These are phyloP conservation scores for Aspergillus felis DNA, from an alignment of 2,329 filamentous ascomycete genomes.

Conservation along the genomic window DNA sequence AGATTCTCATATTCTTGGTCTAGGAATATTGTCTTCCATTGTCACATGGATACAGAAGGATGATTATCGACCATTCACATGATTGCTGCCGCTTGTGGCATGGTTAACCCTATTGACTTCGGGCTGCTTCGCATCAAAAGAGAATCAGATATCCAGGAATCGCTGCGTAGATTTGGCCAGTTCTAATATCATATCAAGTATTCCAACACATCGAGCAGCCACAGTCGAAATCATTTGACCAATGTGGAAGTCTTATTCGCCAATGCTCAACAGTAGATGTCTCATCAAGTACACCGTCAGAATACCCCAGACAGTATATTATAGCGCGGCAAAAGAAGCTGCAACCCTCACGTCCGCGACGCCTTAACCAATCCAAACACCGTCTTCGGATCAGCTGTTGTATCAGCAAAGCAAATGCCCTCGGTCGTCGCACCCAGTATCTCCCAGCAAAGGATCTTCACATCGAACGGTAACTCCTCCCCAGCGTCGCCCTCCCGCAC, in stretches of 20 bases:
- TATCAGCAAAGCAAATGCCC: conserved; percentile 46
- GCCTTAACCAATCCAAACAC: conserved; percentile 31
- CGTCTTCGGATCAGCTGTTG: conserved; percentile 36
- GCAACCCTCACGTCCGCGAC: not conserved
- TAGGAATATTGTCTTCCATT: not conserved
- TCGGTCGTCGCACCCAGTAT: conserved; percentile 43
- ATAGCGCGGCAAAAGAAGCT: not conserved
- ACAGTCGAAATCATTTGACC: not conserved
- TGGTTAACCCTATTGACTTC: conserved; percentile 2
- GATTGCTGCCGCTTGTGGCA: conserved; percentile 6
- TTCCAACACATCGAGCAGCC: not conserved
- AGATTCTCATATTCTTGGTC: not conserved
- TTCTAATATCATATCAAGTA: not conserved
- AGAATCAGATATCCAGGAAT: not conserved
- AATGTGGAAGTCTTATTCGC: not conserved
- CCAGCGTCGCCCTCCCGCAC: conserved; percentile 12
- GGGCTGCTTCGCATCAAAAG: conserved; percentile 3
- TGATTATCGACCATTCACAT: conserved; percentile 7
- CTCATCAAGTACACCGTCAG: not conserved
- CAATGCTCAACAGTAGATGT: not conserved
- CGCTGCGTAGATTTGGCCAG: not conserved
- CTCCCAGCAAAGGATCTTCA: conserved; percentile 44
- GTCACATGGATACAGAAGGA: conserved; percentile 11
- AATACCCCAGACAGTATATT: not conserved
- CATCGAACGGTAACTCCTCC: conserved; percentile 24